A percentile compares a stretch with the other conserved stretches of the same genome.
These are phyloP conservation scores for Cystobasidium tubakii DNA, from an alignment of 768 basidiomycete species.

Conservation along the genomic window DNA sequence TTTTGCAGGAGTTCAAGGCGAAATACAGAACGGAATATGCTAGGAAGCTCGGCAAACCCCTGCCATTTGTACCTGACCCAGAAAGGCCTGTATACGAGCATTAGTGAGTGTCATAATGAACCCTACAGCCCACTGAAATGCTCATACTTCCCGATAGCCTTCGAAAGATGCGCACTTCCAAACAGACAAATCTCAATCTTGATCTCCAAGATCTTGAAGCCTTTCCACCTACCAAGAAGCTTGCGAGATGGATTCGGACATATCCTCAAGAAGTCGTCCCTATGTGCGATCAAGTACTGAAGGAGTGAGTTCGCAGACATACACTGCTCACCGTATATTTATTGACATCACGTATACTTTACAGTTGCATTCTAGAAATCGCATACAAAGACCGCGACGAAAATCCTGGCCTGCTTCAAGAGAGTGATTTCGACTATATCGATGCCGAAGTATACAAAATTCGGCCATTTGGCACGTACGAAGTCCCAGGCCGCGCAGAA, in stretches of 20 bases:
- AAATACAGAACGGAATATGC: conserved; percentile 53
- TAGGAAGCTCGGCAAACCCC: conserved; percentile 36
- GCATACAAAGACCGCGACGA: conserved; percentile 40
- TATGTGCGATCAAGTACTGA: conserved; percentile 91
- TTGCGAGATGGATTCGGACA: conserved; percentile 74
- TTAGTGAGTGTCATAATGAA: conserved; percentile 33
- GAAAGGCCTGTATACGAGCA: conserved; percentile 49
- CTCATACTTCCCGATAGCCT: conserved; percentile 50
- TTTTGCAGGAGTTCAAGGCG: conserved; percentile 81
- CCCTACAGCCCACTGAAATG: not conserved
- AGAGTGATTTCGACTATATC: conserved; percentile 74
- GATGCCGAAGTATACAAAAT: conserved; percentile 85
- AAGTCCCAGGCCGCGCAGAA: conserved; percentile 47
- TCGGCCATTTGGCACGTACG: conserved; percentile 74
- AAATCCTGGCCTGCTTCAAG: conserved; percentile 56
- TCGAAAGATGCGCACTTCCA: conserved; percentile 74
- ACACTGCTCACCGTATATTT: not conserved
- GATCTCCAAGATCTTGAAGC: conserved; percentile 79
- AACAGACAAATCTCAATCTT: conserved; percentile 72
- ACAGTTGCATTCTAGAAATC: conserved; percentile 38
- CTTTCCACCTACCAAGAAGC: conserved; percentile 74
- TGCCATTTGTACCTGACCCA: conserved; percentile 43
- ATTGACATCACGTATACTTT: not conserved
- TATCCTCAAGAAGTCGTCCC: conserved; percentile 97
- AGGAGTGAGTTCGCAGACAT: conserved; percentile 57